Conservation (phyloP, 345 rosid genomes). For the Noccaea caerulescens region DNA sequence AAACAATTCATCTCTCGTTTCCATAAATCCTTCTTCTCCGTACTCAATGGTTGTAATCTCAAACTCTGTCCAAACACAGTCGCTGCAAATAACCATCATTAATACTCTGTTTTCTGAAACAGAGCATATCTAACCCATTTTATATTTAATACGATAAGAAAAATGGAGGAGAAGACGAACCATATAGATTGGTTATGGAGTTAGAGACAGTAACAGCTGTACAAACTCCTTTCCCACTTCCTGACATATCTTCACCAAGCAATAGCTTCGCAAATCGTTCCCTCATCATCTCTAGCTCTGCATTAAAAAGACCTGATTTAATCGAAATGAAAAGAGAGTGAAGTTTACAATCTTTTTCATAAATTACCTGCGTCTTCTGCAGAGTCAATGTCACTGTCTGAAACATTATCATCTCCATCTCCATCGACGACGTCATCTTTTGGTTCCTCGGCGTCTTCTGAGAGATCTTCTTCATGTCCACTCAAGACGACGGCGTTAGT, state of each 20-base stretch:
- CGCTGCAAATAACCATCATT: slow-evolving; percentile 52
- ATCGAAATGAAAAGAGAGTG: background rate
- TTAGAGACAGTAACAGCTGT: slow-evolving; percentile 89
- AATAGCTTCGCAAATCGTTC: slow-evolving; percentile 83
- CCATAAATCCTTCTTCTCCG: slow-evolving; percentile 86
- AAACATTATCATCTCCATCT: slow-evolving; percentile 16
- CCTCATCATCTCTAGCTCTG: slow-evolving; percentile 80
- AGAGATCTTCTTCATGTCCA: slow-evolving; percentile 39
- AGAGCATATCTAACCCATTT: slow-evolving; percentile 4
- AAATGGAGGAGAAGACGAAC: slow-evolving; percentile 44
- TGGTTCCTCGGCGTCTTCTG: slow-evolving; percentile 35
- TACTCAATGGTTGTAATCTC: slow-evolving; percentile 80
- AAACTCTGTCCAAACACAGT: slow-evolving; percentile 86
- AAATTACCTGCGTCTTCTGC: slow-evolving; percentile 42
- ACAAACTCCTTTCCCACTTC: slow-evolving; percentile 88
- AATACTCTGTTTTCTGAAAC: slow-evolving; percentile 26
- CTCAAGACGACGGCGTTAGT: slow-evolving; percentile 30
- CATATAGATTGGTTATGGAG: slow-evolving; percentile 86
- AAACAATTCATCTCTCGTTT: slow-evolving; percentile 91
- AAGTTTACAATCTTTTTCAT: background rate
- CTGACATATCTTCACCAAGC: slow-evolving; percentile 96
- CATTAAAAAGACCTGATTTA: background rate
- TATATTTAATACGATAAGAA: background rate
- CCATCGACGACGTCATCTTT: slow-evolving; percentile 27
- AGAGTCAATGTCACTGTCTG: slow-evolving; percentile 39